A percentile compares a stretch with the other conserved stretches of the same genome.
Conservation (phyloP, 1,284 basidiomycete species). For the Mycosarcoma maydis region DNA sequence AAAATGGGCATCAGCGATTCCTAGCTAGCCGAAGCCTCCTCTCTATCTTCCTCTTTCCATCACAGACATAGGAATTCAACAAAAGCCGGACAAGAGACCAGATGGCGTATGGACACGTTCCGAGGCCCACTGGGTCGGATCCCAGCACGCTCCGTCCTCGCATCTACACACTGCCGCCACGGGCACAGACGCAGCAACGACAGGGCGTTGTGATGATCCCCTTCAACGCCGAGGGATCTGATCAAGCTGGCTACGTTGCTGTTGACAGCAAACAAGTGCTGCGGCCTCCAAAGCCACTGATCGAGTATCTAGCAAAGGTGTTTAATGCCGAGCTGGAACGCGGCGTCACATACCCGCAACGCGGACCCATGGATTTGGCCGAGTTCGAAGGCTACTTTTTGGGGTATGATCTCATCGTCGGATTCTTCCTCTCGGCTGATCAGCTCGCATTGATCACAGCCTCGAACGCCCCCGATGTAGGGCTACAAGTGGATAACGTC, state of each 20-base stretch:
- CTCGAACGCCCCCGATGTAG: conserved; percentile 5
- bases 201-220: conserved; percentile 35
- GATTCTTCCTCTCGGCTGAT: conserved; percentile 31
- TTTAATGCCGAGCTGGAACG: conserved; percentile 54
- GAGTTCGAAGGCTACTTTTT: conserved; percentile 55
- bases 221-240: conserved; percentile 31
- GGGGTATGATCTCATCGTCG: conserved; percentile 45
- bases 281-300: conserved; percentile 15
- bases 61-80: background rate
- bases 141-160: conserved; percentile 38
- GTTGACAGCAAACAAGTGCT: conserved; percentile 2
- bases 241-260: conserved; percentile 7
- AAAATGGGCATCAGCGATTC: no score
- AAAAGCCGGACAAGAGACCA: background rate
- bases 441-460: conserved; percentile 1
- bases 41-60: no score
- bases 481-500: conserved; percentile 6
- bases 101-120: conserved; percentile 56
- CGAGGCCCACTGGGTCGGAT: conserved; percentile 40
- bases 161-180: conserved; percentile 36
- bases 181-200: conserved; percentile 25
- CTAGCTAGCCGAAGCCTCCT: no score
- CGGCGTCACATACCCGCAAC: conserved; percentile 55
- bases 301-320: conserved; percentile 34
- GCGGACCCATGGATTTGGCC: conserved; percentile 34